Base-by-base conservation (phyloP, 139 green algal genomes). In the Coelastrella sp. region DNA sequence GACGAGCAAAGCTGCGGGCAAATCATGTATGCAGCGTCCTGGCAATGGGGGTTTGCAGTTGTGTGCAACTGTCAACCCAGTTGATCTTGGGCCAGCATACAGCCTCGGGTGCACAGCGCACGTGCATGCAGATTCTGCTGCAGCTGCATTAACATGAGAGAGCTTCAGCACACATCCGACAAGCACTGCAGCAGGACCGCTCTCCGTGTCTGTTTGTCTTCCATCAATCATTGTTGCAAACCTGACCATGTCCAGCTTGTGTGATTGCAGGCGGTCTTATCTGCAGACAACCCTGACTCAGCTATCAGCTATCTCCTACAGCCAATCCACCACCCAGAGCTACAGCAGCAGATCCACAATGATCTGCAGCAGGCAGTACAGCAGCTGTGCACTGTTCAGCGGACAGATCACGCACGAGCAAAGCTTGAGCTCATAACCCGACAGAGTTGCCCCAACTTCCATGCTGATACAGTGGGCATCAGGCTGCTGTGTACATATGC, bases 381-480 rank as follows among this genome's bases (percentile, higher is more conserved):
- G 0, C n/a, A 59, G 6, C 66, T 88, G 7, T 54, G 83, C 19
- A 66, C 4, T 16, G 7, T 80, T 16, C 66, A 20, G 83, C 66
- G 80, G 16, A 7, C 19, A 57, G 16, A 90, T 13, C 32, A 80
- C 19, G 81, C 92, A 14, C 71, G 85, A 5, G 91, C 85, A 17
- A 95, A 93, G 90, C 91, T 95, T 80, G 78, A 95, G 90, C 75
- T 92, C 32, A 32, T 95, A 14, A 68, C 11, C 3, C 19, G 47
- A 65, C 91, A 89, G 16, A 90, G 80, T 65, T 95, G 93, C 85
- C 90, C 93, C 7, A 88, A 87, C 22, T 95, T 80, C 61, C 93
- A 95, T 78, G 93, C 93, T 5, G 93, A 95, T 77, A 90, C 92
- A 54, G 93, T 95, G 32, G 79, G 84, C 3, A 76, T 92, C 68